Evolutionary conservation across 2,329 filamentous ascomycete species (phyloP), one percentile per base, ranked within the genome.

Genomic region (Dactylellina sp.): DNA sequence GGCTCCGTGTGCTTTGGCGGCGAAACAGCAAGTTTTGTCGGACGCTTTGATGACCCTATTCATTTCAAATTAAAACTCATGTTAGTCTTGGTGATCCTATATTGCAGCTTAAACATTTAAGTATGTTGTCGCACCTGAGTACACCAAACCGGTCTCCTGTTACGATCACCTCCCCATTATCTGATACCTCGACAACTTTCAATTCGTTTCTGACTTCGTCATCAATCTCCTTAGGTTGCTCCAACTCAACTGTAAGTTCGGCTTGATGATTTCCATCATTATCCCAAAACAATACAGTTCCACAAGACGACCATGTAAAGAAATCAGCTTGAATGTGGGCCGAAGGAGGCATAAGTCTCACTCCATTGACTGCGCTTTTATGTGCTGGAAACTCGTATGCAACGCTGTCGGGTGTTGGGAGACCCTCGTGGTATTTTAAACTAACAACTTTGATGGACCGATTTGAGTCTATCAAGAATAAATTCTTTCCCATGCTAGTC

Each of bases 101-200:
- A 32, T 32, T 32, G 9, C 4, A n/a, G n/a, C n/a, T 2, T 9
- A 16, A 50, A 14, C 20, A 28, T 14, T 7, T 6, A 22, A 35
- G n/a, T 25, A 9, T 32, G 53, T 52, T 60, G 35, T 35, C 81
- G 75, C 80, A 86, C 83, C 85, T 84, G 49, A 99, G 81, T 12
- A 96, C 87, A n/a, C 95, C 95, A 74, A 91, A 87, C 78, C 89
- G 92, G 81, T 99, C 95, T 4, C 93, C 94, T 2, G 91, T 88
- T n/a, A 93, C 86, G 74, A 98, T 87, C 46, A 89, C 85, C 47
- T 86, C 85, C 32, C 87, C 89, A 40, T 87, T 84, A 24, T 84
- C 83, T 0, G 89, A 89, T 14, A 89, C 85, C 65, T 84, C 84
- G 46, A 88, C 85, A 76, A 86, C 85, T 2, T 85, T 85, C 53